Percentiles rank a stretch among this genome's conserved stretches.
Evolutionary conservation across 2,329 filamentous ascomycete species (phyloP).

Genomic region (Pezicula radicicola): DNA sequence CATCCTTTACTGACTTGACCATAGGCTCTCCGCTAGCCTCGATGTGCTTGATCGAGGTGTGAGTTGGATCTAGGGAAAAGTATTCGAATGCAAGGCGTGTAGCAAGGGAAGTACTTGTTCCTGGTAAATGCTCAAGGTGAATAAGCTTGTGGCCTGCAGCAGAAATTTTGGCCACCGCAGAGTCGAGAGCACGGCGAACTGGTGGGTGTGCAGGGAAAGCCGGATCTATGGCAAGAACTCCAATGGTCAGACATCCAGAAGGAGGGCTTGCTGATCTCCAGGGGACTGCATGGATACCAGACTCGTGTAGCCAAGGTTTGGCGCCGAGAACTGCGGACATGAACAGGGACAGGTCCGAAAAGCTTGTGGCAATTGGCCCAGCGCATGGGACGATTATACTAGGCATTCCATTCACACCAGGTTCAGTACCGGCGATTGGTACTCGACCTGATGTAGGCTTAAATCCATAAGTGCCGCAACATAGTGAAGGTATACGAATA

Average conservation of each 20-base stretch:
- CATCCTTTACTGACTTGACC: not conserved
- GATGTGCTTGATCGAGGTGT: not conserved
- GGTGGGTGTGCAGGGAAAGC: conserved; percentile 28
- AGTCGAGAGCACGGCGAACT: conserved; percentile 24
- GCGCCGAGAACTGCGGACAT: not conserved
- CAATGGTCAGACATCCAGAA: conserved; percentile 19
- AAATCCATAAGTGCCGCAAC: conserved; percentile 25
- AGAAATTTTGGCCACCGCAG: conserved; percentile 18
- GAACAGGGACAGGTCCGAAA: not conserved
- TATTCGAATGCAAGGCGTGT: not conserved
- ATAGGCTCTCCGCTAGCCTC: not conserved
- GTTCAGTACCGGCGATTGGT: conserved; percentile 4
- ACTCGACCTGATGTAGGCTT: conserved; percentile 11
- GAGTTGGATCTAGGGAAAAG: not conserved
- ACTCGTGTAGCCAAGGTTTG: not conserved
- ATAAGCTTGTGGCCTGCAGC: conserved; percentile 15
- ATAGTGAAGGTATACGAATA: conserved; percentile 34
- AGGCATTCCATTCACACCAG: not conserved
- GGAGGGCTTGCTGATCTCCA: not conserved
- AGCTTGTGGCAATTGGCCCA: not conserved
- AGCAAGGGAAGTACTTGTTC: not conserved
- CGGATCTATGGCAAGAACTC: conserved; percentile 26
- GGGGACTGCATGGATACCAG: not conserved
- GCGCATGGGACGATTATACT: not conserved
- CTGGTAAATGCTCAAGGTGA: not conserved